Percentiles rank a stretch among this genome's conserved stretches.
Evolutionary conservation across 73 alveolate genomes (phyloP).

Genomic region (Paramecium sonneborni): DNA sequence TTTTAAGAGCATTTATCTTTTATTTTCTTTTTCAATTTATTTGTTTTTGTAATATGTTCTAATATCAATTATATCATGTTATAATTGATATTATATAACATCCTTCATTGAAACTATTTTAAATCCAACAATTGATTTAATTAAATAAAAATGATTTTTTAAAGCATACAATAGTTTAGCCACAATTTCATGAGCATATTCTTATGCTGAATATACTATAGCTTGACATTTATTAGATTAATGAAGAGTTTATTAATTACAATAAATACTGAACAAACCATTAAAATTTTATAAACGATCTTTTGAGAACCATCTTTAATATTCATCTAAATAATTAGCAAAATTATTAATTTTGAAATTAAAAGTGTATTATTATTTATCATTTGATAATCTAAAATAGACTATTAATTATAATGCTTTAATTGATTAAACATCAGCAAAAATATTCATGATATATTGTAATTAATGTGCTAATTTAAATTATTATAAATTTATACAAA

Average conservation of each 20-base stretch:
- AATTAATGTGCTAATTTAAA: not conserved
- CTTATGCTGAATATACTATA: not conserved
- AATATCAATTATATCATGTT: not conserved
- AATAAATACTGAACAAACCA: not conserved
- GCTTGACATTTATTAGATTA: not conserved
- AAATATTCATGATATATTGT: not conserved
- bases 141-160: not conserved
- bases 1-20: not conserved
- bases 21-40: not conserved
- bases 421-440: not conserved
- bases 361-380: not conserved
- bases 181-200: not conserved
- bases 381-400: not conserved
- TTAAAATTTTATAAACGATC: not conserved
- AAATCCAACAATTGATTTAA: not conserved
- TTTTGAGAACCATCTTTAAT: not conserved
- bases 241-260: not conserved
- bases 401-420: not conserved
- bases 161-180: not conserved
- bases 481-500: not conserved
- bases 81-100: not conserved
- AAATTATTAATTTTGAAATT: slow-evolving; percentile 7
- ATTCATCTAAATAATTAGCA: slow-evolving; percentile 17
- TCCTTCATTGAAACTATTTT: not conserved
- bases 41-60: not conserved